Percentiles rank a stretch among this genome's conserved stretches.
Evolutionary conservation across 352 stramenopile species (phyloP).

Genomic region (Pythium sp.): DNA sequence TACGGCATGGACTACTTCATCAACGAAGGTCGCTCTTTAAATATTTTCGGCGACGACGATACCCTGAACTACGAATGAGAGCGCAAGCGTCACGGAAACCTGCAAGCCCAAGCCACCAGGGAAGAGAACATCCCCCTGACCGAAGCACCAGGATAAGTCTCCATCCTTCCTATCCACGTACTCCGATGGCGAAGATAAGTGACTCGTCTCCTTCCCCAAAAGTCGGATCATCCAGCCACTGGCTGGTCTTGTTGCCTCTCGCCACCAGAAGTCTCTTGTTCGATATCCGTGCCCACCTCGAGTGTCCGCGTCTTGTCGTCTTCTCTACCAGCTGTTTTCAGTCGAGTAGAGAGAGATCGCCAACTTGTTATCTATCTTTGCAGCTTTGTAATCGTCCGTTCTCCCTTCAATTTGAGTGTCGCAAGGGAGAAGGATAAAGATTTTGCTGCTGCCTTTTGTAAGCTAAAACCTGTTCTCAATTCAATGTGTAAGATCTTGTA

Average conservation of each 20-base stretch:
- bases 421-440: neutral
- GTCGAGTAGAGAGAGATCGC: neutral
- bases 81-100: neutral
- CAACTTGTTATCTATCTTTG: conserved; percentile 9
- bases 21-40: conserved; percentile 53
- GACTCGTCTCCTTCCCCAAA: neutral
- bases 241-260: neutral
- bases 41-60: conserved; percentile 60
- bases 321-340: neutral
- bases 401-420: neutral
- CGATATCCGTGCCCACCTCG: neutral
- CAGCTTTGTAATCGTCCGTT: neutral
- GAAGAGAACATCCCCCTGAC: neutral
- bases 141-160: neutral
- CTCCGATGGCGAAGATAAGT: neutral
- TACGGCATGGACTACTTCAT: conserved; percentile 82
- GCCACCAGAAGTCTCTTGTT: neutral
- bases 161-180: neutral
- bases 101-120: neutral
- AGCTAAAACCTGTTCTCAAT: neutral
- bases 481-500: neutral
- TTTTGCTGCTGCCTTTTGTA: conserved; percentile 11
- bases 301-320: neutral
- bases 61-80: conserved; percentile 47
- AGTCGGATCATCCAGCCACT: neutral